These are phyloP conservation scores for Magnusiomyces paraingens DNA, from an alignment of 1,139 yeast species.

Conservation along the genomic window DNA sequence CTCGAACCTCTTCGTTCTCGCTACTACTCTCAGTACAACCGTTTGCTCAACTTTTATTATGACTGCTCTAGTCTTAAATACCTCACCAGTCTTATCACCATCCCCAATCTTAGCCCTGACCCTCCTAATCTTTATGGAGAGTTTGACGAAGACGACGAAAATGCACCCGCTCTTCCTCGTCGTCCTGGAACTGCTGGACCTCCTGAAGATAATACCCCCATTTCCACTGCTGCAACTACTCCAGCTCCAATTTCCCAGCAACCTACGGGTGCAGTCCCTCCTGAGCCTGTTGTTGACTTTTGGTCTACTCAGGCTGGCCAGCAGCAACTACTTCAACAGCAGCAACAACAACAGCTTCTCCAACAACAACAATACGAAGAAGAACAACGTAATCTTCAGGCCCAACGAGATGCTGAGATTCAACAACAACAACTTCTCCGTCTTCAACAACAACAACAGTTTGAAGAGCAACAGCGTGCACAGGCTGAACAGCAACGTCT, in stretches of 20 bases:
- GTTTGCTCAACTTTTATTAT: constrained; percentile 78
- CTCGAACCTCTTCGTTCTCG: constrained; percentile 67
- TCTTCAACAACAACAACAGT: constrained; percentile 58
- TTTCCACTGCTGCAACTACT: constrained; percentile 37
- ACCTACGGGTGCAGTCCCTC: constrained; percentile 25
- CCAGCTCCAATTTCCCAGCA: constrained; percentile 46
- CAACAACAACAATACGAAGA: constrained; percentile 42
- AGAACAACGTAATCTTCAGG: constrained; percentile 46
- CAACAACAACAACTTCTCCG: constrained; percentile 42
- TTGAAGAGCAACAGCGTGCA: constrained; percentile 63
- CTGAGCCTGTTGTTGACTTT: constrained; percentile 38
- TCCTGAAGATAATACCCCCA: constrained; percentile 23
- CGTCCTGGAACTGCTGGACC: constrained; percentile 37
- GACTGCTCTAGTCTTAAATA: constrained; percentile 85
- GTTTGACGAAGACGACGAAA: constrained; percentile 34
- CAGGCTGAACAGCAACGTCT: constrained; percentile 65
- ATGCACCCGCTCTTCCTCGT: constrained; percentile 39
- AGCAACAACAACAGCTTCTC: constrained; percentile 34
- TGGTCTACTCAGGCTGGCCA: constrained; percentile 42
- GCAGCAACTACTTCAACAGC: constrained; percentile 35
- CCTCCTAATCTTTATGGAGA: constrained; percentile 61
- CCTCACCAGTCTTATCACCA: constrained; percentile 73
- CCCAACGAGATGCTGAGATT: constrained; percentile 44
- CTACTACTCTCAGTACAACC: constrained; percentile 71
- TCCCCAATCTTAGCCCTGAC: constrained; percentile 70